Conservation (phyloP, 2,329 filamentous ascomycete genomes). For the Cyphellophora europaea region DNA sequence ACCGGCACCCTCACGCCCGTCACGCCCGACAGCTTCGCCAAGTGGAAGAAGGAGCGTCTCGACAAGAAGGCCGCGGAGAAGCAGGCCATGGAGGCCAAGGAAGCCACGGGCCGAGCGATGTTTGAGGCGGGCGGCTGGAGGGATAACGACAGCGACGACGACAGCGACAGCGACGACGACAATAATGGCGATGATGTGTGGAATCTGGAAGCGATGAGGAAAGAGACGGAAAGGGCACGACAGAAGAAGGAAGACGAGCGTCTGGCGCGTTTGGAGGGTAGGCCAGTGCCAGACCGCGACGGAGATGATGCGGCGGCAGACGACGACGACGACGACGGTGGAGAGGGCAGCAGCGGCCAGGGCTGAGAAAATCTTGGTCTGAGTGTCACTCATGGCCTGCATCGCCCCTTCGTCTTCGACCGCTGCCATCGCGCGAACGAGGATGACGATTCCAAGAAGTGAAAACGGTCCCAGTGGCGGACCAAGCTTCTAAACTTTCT, state of each 20-base stretch:
- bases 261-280: conserved; percentile 30
- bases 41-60: conserved; percentile 92
- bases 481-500: no score
- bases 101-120: conserved; percentile 86
- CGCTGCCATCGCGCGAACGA: no score
- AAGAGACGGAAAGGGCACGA: conserved; percentile 71
- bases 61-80: conserved; percentile 95
- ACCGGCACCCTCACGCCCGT: conserved; percentile 87
- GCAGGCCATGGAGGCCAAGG: conserved; percentile 81
- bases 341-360: conserved; percentile 7
- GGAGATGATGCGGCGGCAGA: conserved; percentile 8
- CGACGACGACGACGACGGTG: conserved; percentile 8
- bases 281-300: conserved; percentile 9
- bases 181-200: conserved; percentile 50
- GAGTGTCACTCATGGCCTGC: no score
- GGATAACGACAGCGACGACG: conserved; percentile 53
- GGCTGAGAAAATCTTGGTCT: no score
- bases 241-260: conserved; percentile 70
- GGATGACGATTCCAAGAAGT: no score
- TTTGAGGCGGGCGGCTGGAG: conserved; percentile 97
- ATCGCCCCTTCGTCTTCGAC: no score
- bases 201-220: conserved; percentile 74
- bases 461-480: no score
- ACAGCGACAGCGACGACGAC: conserved; percentile 52
- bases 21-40: conserved; percentile 82